Conservation (phyloP, 2,329 filamentous ascomycete genomes). For the Xylaria digitata region DNA sequence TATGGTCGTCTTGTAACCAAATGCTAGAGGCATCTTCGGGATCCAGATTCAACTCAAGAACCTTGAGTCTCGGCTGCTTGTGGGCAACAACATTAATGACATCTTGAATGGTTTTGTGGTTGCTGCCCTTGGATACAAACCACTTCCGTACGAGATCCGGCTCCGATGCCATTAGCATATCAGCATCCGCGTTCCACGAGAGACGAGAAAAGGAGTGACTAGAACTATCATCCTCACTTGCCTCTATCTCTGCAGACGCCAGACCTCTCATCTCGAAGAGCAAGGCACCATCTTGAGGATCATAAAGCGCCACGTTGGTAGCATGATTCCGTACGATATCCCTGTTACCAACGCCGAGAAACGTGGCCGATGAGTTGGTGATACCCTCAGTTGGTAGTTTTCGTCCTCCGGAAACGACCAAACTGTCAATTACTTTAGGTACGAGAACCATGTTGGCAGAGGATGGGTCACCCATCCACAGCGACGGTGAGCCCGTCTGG, state of each 20-base stretch:
- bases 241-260: conserved; percentile 18
- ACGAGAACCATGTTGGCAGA: conserved; percentile 38
- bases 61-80: conserved; percentile 24
- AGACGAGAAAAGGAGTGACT: conserved; percentile 5
- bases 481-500: conserved; percentile 44
- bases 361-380: conserved; percentile 6
- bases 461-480: conserved; percentile 39
- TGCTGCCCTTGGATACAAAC: neutral
- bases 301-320: conserved; percentile 12
- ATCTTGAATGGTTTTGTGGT: neutral
- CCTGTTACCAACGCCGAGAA: conserved; percentile 13
- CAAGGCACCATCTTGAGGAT: conserved; percentile 8
- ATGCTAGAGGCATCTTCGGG: conserved; percentile 2
- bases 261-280: conserved; percentile 26
- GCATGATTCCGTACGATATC: conserved; percentile 22
- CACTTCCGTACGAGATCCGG: neutral
- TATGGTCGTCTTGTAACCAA: conserved; percentile 14
- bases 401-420: conserved; percentile 35
- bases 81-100: conserved; percentile 20
- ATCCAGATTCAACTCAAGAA: conserved; percentile 13
- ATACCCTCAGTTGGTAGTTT: conserved; percentile 11
- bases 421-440: conserved; percentile 39
- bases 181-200: conserved; percentile 24
- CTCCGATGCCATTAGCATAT: conserved; percentile 17
- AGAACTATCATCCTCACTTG: conserved; percentile 7